Evolutionary conservation across 2,329 filamentous ascomycete species (phyloP).

Genomic region (Fusarium sp.): DNA sequence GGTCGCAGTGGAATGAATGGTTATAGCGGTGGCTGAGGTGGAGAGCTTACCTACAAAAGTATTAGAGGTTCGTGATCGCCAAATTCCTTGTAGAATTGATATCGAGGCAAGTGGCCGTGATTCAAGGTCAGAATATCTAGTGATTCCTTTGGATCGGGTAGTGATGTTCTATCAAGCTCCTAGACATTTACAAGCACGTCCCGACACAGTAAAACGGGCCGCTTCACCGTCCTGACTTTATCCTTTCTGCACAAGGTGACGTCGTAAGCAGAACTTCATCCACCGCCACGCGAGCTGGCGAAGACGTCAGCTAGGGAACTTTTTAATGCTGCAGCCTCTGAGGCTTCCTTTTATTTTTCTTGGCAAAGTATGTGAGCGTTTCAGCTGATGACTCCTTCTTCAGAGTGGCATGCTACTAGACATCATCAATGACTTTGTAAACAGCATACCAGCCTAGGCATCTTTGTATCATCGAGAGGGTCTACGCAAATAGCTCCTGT

Average conservation of each 20-base stretch:
- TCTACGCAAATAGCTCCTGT: neutral
- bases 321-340: slow-evolving; percentile 40
- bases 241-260: slow-evolving; percentile 29
- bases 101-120: neutral
- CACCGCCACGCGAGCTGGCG: slow-evolving; percentile 33
- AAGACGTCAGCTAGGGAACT: slow-evolving; percentile 38
- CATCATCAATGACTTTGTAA: neutral
- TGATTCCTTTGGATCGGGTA: neutral
- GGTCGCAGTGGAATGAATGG: slow-evolving; percentile 29
- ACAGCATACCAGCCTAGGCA: slow-evolving; percentile 18
- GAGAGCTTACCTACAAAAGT: slow-evolving; percentile 20
- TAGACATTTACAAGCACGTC: neutral
- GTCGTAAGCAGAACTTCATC: slow-evolving; percentile 40
- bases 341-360: slow-evolving; percentile 39
- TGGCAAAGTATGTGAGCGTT: slow-evolving; percentile 11
- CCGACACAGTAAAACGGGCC: slow-evolving; percentile 13
- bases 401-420: neutral
- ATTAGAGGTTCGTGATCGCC: slow-evolving; percentile 7
- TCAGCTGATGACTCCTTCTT: neutral
- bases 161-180: neutral
- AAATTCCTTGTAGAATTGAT: slow-evolving; percentile 4
- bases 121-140: neutral
- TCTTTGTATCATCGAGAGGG: neutral
- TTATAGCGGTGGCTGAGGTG: slow-evolving; percentile 34
- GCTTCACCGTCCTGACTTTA: slow-evolving; percentile 26